Conservation (phyloP, 2,329 filamentous ascomycete species). For the Fusarium sp. region DNA sequence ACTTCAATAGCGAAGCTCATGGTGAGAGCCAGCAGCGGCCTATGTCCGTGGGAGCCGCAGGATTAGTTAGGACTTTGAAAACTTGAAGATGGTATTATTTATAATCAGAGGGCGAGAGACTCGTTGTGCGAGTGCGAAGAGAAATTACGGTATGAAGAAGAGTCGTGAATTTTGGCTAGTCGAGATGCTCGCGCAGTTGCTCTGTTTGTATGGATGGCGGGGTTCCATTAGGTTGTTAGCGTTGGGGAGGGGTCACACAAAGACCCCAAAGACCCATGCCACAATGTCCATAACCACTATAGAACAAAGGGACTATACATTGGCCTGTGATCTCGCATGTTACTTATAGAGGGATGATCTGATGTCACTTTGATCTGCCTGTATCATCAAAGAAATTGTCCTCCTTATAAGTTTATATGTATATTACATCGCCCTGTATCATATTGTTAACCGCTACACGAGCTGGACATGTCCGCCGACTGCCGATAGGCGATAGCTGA, state of each 20-base stretch:
- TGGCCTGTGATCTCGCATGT: background rate
- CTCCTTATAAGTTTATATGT: background rate
- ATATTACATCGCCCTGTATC: background rate
- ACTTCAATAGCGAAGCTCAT: conserved; percentile 84
- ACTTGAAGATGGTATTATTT: background rate
- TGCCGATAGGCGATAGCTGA: conserved; percentile 15
- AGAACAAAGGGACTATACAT: conserved; percentile 6
- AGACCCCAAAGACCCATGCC: conserved; percentile 20
- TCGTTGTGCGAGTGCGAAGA: conserved; percentile 21
- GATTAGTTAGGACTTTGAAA: conserved; percentile 6
- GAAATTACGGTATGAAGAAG: conserved; percentile 26
- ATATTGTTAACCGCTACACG: conserved; percentile 28
- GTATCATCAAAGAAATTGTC: background rate
- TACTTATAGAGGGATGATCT: background rate
- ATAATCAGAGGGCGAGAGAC: background rate
- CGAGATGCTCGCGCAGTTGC: conserved; percentile 33
- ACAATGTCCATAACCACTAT: conserved; percentile 24
- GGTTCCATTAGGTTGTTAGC: conserved; percentile 34
- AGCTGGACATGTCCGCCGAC: conserved; percentile 4
- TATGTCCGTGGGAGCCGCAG: conserved; percentile 35
- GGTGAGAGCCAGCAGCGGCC: conserved; percentile 40
- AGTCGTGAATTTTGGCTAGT: conserved; percentile 35
- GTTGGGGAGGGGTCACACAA: conserved; percentile 32
- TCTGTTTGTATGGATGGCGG: conserved; percentile 35
- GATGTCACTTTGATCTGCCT: background rate